Conservation (phyloP, 108 stramenopile species). For the Cylindrotheca fusiformis region DNA sequence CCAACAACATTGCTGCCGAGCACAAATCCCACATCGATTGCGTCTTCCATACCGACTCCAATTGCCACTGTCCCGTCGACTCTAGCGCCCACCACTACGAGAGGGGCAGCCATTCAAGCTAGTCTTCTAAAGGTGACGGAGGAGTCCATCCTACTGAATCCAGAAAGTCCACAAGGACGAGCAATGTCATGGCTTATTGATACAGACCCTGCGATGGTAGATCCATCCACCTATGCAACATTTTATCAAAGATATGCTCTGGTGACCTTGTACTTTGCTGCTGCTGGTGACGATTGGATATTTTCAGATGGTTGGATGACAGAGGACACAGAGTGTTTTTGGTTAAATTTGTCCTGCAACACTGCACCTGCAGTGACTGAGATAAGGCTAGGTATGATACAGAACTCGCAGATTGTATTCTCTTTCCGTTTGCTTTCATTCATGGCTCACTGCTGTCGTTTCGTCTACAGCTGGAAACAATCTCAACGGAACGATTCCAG, state of each 20-base stretch:
- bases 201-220: constrained; percentile 9
- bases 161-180: constrained; percentile 27
- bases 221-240: constrained; percentile 33
- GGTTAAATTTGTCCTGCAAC: constrained; percentile 10
- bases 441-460: neutral
- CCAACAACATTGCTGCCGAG: neutral
- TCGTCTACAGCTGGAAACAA: constrained; percentile 17
- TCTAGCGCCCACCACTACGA: neutral
- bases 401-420: too few species aligned
- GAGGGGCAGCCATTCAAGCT: neutral
- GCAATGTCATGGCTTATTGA: constrained; percentile 24
- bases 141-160: constrained; percentile 4
- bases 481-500: constrained; percentile 16
- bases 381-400: constrained; percentile 1
- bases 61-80: neutral
- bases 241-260: constrained; percentile 26
- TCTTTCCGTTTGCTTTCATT: neutral
- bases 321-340: constrained; percentile 12
- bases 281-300: constrained; percentile 26
- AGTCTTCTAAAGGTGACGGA: constrained; percentile 10
- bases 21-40: neutral
- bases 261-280: constrained; percentile 26
- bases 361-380: neutral
- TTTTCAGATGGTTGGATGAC: too few species aligned
- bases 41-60: neutral